Conservation (phyloP, 176 grass and related monocot species). For the Poa annua region DNA sequence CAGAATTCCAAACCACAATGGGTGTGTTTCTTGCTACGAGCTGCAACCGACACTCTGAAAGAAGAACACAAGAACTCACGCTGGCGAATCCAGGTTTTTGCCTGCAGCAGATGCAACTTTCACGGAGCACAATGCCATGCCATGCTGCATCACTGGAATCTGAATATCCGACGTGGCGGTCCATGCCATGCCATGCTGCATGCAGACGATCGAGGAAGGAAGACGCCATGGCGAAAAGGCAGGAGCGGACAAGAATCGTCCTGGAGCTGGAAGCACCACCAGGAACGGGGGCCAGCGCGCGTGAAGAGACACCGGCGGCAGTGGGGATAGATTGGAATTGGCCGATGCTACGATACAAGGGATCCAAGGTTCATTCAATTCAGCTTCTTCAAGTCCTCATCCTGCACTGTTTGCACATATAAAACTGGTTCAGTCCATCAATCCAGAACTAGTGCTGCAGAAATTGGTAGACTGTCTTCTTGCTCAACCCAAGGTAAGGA, state of each 20-base stretch:
- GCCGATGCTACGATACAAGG: conserved; percentile 2
- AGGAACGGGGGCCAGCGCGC: conserved; percentile 28
- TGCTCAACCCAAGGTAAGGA: too few species aligned
- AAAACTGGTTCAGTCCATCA: background rate
- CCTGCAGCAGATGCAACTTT: conserved; percentile 11
- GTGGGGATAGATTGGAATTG: conserved; percentile 9
- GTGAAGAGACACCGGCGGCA: conserved; percentile 7
- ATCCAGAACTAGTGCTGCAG: background rate
- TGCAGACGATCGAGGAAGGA: background rate
- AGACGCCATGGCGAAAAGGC: conserved; percentile 19
- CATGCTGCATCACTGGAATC: conserved; percentile 42
- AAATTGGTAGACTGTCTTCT: background rate
- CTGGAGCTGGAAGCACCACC: conserved; percentile 31
- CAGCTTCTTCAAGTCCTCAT: background rate
- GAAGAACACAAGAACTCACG: conserved; percentile 4
- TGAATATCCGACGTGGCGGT: conserved; percentile 2
- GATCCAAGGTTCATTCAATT: conserved; percentile 34
- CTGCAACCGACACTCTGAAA: conserved; percentile 2
- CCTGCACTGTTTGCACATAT: background rate
- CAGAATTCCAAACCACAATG: background rate
- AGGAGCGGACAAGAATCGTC: conserved; percentile 45
- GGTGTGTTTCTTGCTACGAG: conserved; percentile 8
- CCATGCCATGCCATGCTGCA: conserved; percentile 9
- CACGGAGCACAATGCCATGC: background rate
- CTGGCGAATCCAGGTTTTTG: conserved; percentile 26